Base-by-base conservation (phyloP, 2,329 filamentous ascomycete genomes). In the Diaporthe nobilis region DNA sequence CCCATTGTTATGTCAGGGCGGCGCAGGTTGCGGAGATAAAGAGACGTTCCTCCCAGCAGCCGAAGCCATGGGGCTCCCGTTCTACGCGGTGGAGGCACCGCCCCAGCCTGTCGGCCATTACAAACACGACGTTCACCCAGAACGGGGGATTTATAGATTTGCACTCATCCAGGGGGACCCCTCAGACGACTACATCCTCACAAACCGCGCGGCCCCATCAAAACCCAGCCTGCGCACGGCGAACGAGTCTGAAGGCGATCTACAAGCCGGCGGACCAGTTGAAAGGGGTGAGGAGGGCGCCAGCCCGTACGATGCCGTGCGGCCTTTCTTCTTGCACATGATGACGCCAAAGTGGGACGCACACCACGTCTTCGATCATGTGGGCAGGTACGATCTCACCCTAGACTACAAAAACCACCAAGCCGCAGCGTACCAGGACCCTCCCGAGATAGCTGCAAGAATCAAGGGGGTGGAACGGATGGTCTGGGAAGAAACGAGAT, bases 21-120 rank as follows among this genome's bases (percentile, higher is more conserved):
- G 82, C 0, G 79, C 80, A 15, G 86, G 85, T 25, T 81, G 86
- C 74, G 86, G 86, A 22, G 87, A 88, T 80, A 88, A 87, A 78
- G 87, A 89, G 76, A 89, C 86, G 0, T 88, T 88, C 73, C 77
- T 85, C 9, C 84, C 84, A 68, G 86, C 85, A 0, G 86, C 87
- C 12, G 78, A 84, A 39, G 85, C 82, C 8, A 78, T 87, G 13
- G 80, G 81, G 1, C 77, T 81, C 8, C 82, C 85, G 0, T 85
- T 83, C 77, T 87, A 86, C 78, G 80, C 84, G 78, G 82, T 87
- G 71, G 80, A 82, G 71, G 81, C 82, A 31, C 78, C 34, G 10
- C 57, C 57, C 12, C 42, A 39, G 42, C 39, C 44, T 22, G 28
- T 63, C 7, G 71, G 71, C 31, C 71, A 72, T 25, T 72, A 72